Evolutionary conservation across 352 stramenopile genomes (phyloP), one percentile per base, ranked within the genome.

Genomic region (Phytopythium kandeliae): DNA sequence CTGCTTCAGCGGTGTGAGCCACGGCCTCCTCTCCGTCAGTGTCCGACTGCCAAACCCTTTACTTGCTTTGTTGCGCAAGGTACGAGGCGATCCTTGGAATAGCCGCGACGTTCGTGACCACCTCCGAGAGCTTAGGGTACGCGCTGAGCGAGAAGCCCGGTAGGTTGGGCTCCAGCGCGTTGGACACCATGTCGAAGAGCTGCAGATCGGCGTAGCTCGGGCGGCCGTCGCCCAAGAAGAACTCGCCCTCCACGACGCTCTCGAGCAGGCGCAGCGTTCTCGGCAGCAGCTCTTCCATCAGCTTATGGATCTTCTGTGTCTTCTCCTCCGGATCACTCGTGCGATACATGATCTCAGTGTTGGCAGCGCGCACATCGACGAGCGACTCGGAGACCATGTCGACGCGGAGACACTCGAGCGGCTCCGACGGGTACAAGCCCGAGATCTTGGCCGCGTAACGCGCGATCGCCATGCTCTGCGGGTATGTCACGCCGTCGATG

Each of bases 141-240:
- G 48, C 40, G 10, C 49, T 47, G 15, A 74, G 31, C n/a, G 55
- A 63, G 24, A 82, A 76, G 0, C 40, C 59, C n/a, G 44, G 43
- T 36, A 75, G 75, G 25, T 51, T 57, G 1, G 52, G 51, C 17
- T 36, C 55, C 7, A 86, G 51, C 24, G 38, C 58, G 60, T 86
- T 86, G 22, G 54, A 58, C 22, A 67, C 53, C n/a, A 84, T 3
- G 44, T 86, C 69, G 22, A 81, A 79, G 9, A 84, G 45, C 11
- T 72, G 65, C 16, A 90, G n/a, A 49, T 90, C 79, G 1, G 72
- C 70, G 33, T 61, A 67, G 60, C 62, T 75, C 25, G 35, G 25
- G 58, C 54, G 63, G 21, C 57, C 37, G 48, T 80, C 75, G 28
- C 73, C 78, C 10, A 72, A 52, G 50, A 89, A 65, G 51, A 79